Evolutionary conservation across 1,284 basidiomycete genomes (phyloP).

Genomic region (Blastosporella zonata): DNA sequence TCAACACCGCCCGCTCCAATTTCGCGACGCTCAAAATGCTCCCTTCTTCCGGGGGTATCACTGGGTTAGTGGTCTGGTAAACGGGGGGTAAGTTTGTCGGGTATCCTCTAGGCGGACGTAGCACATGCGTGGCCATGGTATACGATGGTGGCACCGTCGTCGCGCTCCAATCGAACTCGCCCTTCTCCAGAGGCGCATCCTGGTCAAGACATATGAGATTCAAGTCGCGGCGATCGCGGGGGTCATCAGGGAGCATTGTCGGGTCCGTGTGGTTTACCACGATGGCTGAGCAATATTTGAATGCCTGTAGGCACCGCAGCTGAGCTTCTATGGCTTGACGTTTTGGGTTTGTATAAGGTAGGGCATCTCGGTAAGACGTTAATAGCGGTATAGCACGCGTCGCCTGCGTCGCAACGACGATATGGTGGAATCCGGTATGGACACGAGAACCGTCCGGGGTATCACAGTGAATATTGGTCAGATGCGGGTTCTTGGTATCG

Average conservation of each 20-base stretch:
- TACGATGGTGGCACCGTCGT: slow-evolving; percentile 40
- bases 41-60: slow-evolving; percentile 46
- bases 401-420: slow-evolving; percentile 73
- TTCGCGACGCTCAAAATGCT: slow-evolving; percentile 54
- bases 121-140: slow-evolving; percentile 65
- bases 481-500: slow-evolving; percentile 30
- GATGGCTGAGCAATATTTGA: slow-evolving; percentile 50
- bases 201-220: slow-evolving; percentile 48
- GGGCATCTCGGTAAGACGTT: slow-evolving; percentile 36
- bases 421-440: slow-evolving; percentile 53
- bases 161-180: slow-evolving; percentile 7
- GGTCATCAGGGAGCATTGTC: slow-evolving; percentile 48
- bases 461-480: slow-evolving; percentile 37
- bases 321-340: slow-evolving; percentile 33
- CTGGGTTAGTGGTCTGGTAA: slow-evolving; percentile 75
- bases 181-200: slow-evolving; percentile 12
- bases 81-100: slow-evolving; percentile 34
- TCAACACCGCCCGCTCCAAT: slow-evolving; percentile 63
- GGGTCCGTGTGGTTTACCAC: slow-evolving; percentile 71
- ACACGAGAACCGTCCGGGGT: slow-evolving; percentile 25
- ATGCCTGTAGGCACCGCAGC: slow-evolving; percentile 40
- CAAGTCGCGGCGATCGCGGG: slow-evolving; percentile 55
- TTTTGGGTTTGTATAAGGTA: slow-evolving; percentile 27
- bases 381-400: slow-evolving; percentile 53
- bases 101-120: slow-evolving; percentile 34